These are phyloP conservation scores for Lumnitzera littorea DNA, from an alignment of 345 rosid genomes.

Conservation along the genomic window DNA sequence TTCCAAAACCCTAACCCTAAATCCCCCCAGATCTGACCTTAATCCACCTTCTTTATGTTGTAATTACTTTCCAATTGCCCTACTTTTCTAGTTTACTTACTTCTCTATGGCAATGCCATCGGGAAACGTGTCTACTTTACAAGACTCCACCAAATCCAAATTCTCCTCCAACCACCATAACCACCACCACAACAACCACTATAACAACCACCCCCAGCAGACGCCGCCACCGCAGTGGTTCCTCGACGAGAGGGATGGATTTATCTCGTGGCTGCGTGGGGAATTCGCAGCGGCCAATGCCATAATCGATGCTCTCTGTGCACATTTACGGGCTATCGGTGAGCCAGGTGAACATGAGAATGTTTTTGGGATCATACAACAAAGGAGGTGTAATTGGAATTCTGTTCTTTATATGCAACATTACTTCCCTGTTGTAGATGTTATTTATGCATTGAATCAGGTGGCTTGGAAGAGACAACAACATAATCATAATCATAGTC, in stretches of 20 bases:
- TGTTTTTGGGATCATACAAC: constrained; percentile 48
- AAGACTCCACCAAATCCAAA: constrained; percentile 64
- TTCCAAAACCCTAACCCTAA: no score
- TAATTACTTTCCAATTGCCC: background rate
- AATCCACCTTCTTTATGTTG: background rate
- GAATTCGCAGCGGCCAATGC: constrained; percentile 97
- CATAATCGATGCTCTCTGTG: constrained; percentile 67
- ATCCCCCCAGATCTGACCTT: background rate
- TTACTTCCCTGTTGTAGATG: constrained; percentile 53
- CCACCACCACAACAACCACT: constrained; percentile 1
- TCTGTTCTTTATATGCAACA: constrained; percentile 81
- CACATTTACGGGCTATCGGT: constrained; percentile 54
- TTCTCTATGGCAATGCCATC: constrained; percentile 74
- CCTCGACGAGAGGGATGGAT: constrained; percentile 69
- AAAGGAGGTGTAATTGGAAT: constrained; percentile 76
- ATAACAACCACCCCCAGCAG: constrained; percentile 24
- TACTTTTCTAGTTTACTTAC: background rate
- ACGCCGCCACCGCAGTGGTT: constrained; percentile 34
- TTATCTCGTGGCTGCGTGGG: constrained; percentile 77
- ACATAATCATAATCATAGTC: background rate
- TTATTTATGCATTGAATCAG: constrained; percentile 54
- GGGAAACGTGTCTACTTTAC: constrained; percentile 46
- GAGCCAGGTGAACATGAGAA: constrained; percentile 67
- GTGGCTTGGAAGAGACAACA: constrained; percentile 44
- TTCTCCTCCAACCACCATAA: constrained; percentile 11